Evolutionary conservation across 2,329 filamentous ascomycete genomes (phyloP), one percentile per base, ranked within the genome.

Genomic region (Phaeosphaeria sp.): DNA sequence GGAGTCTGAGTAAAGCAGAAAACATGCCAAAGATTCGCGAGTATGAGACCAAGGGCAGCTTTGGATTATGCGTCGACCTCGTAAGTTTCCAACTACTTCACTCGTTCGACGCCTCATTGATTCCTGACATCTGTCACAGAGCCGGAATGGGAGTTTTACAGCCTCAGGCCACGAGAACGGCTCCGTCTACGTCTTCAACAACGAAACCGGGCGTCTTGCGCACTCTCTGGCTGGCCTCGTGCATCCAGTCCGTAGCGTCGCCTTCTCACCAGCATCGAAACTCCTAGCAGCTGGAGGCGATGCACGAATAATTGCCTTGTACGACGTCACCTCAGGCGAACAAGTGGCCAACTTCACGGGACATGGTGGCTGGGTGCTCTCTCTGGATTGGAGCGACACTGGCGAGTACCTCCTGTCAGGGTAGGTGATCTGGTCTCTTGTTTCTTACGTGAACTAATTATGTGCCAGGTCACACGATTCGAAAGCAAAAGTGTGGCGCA

Each of bases 401-500:
- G 95, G 95, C 48, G 94, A 98, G 78, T 97, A 91, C 76, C 81
- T 99, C 13, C 83, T 98, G 2, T 96, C 90, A 71, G 92, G 92
- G 82, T 86, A 76, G 63, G 82, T 70, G 22, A 23, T 39, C 36
- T 36, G 4, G 18, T 15, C 25, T 10, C 23, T 55, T 39, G 20
- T 13, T 7, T 13, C 17, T 22, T 33, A 46, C n/a, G 36, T 33
- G 18, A 44, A 39, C 49, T 68, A 55, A 64, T 50, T 20, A 9
- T 3, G 15, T 1, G 9, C 3, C 56, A 87, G 85, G 48, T 88
- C 90, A 1, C 92, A 96, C 76, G 93, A 98, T 72, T 94, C 95
- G 39, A 97, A 96, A 77, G 92, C 91, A 59, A 97, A 97, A 78
- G 91, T 98, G 27, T 99, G 95, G 95, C 94, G 92, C 27, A 86